Base-by-base conservation (phyloP, 345 rosid genomes). In the Gossypium raimondii region DNA sequence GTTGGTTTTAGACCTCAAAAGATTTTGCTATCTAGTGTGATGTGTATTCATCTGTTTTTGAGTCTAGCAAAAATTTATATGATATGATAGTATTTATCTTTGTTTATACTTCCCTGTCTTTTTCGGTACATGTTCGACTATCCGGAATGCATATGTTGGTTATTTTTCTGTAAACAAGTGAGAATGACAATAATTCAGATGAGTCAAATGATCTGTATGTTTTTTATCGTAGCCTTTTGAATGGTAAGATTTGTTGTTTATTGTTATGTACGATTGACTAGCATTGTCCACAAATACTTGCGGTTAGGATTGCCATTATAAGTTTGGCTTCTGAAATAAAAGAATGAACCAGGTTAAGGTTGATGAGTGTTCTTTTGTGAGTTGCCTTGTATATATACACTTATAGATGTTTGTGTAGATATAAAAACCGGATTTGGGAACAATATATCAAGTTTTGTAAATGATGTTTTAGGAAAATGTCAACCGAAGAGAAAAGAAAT, bases 401-500 rank as follows among this genome's bases (percentile, higher is more conserved):
- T 34, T 34, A 5, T 34, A 34, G 16, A 6, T 69, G 45, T 44
- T 71, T 18, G 67, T 51, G 2, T 48, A 18, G 48, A 16, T 77
- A 10, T 47, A 47, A 50, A 51, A 4, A 34, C 18, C 11, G 7
- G 55, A 20, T 59, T 18, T 4, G 1, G 12, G 34, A 52, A 24
- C 25, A 12, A 22, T 74, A 20, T 20, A 12, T 44, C 10, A 66
- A 45, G 29, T 59, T 41, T 55, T 66, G 56, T 16, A 48, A 45
- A 58, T 62, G 70, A 44, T 75, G 20, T 69, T 77, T 78, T 83
- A 90, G 99, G 70, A 95, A 87, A 85, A 78, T 86, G 70, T 84
- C 96, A 24, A 83, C 79, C 2, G 91, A 88, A 78, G 98, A 95
- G 74, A 95, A 91, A 83, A 84, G 87, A 78, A 86, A 83, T 52